These are phyloP conservation scores for Lotus japonicus DNA, from an alignment of 306 rosid genomes.

Conservation along the genomic window DNA sequence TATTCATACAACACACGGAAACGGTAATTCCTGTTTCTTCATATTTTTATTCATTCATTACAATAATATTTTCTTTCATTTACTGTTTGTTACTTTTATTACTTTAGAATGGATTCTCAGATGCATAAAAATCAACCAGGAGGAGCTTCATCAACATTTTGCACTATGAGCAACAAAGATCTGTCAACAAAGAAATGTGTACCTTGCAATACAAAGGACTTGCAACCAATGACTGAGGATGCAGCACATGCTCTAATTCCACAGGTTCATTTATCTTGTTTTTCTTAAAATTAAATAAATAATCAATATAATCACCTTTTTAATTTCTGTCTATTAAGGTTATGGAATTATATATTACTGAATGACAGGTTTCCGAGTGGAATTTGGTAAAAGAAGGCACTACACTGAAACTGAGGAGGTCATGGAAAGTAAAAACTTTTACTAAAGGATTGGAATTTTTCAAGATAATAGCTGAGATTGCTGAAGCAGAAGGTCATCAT, in stretches of 20 bases:
- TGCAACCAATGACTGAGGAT: conserved; percentile 69
- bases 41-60: no score
- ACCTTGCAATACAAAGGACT: conserved; percentile 57
- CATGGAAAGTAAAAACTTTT: conserved; percentile 70
- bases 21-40: no score
- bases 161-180: no score
- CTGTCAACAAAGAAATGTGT: conserved; percentile 54
- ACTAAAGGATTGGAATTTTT: conserved; percentile 72
- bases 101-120: neutral
- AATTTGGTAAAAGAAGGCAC: conserved; percentile 50
- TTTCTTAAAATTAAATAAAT: no score
- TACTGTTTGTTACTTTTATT: neutral
- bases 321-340: neutral
- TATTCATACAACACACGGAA: no score
- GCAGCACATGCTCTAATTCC: conserved; percentile 51
- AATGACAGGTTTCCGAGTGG: conserved; percentile 49
- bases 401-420: conserved; percentile 43
- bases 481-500: conserved; percentile 82
- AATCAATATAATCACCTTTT: neutral
- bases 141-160: no score
- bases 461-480: conserved; percentile 56
- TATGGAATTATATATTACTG: conserved; percentile 13
- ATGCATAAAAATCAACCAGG: neutral
- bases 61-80: no score
- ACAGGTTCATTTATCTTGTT: conserved; percentile 33